Percentiles rank a stretch among this genome's conserved stretches.
phyloP scores from a whole-genome alignment of 192 early-diverging fungal genomes.

The Backusella tarrabulga region DNA sequence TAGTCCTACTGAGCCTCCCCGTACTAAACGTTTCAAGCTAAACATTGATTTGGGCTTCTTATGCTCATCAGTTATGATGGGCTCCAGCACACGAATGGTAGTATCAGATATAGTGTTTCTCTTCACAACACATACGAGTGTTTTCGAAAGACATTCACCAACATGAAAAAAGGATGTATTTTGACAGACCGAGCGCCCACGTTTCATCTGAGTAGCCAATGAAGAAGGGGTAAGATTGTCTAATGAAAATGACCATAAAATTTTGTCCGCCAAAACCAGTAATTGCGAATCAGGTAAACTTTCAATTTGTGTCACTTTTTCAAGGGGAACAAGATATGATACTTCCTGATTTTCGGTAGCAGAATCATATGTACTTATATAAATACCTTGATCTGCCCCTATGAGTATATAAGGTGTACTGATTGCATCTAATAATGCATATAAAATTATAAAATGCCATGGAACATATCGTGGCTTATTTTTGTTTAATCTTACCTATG shows the following conservation, averaged over 20 bases:
- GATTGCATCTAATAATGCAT: slow-evolving; percentile 35
- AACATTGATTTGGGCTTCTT: slow-evolving; percentile 28
- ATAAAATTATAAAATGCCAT: background rate
- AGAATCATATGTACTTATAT: slow-evolving; percentile 36
- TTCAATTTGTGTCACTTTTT: slow-evolving; percentile 85
- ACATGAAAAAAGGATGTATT: slow-evolving; percentile 35
- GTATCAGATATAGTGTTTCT: slow-evolving; percentile 27
- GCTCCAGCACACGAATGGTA: slow-evolving; percentile 32
- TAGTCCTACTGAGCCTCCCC: slow-evolving; percentile 4
- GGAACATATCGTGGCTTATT: background rate
- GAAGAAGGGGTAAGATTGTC: slow-evolving; percentile 40
- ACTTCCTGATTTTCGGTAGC: slow-evolving; percentile 1
- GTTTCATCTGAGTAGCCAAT: slow-evolving; percentile 35
- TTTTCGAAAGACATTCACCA: slow-evolving; percentile 25
- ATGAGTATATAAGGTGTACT: slow-evolving; percentile 50
- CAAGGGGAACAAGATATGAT: slow-evolving; percentile 60
- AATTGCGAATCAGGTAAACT: slow-evolving; percentile 75
- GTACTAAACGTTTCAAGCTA: slow-evolving; percentile 24
- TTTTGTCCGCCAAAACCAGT: slow-evolving; percentile 80
- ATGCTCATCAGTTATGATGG: slow-evolving; percentile 13
- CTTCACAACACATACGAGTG: slow-evolving; percentile 31
- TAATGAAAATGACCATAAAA: slow-evolving; percentile 52
- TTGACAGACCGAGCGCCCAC: slow-evolving; percentile 23
- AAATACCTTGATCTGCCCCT: slow-evolving; percentile 84
- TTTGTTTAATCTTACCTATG: background rate